phyloP scores from a whole-genome alignment of 805 yeast species.

The Wickerhamomyces bovis region DNA sequence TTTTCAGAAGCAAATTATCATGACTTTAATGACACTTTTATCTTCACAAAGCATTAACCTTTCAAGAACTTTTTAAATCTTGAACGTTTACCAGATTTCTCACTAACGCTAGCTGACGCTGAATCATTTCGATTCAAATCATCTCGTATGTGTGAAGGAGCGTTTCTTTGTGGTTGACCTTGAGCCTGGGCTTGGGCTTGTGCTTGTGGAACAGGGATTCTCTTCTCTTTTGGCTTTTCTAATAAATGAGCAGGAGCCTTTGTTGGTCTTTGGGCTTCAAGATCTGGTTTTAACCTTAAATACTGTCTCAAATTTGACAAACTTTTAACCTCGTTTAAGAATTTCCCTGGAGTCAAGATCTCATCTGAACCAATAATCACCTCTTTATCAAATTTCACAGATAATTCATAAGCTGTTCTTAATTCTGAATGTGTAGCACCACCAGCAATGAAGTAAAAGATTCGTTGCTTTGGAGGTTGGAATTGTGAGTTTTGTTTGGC shows the following conservation, averaged over 20 bases:
- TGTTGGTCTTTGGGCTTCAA: slow-evolving; percentile 24
- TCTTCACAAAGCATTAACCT: slow-evolving; percentile 2
- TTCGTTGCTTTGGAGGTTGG: slow-evolving; percentile 51
- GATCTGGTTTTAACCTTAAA: slow-evolving; percentile 38
- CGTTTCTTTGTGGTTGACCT: slow-evolving; percentile 2
- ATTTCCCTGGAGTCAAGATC: slow-evolving; percentile 47
- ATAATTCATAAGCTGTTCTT: slow-evolving; percentile 66
- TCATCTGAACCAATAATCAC: slow-evolving; percentile 79
- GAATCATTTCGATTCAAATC: background rate
- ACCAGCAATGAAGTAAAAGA: slow-evolving; percentile 81
- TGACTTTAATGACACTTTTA: no score
- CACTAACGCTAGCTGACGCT: slow-evolving; percentile 6
- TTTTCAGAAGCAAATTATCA: background rate
- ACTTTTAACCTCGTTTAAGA: slow-evolving; percentile 33
- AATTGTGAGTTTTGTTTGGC: slow-evolving; percentile 39
- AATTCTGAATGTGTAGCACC: slow-evolving; percentile 84
- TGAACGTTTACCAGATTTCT: slow-evolving; percentile 39
- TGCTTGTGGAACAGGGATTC: slow-evolving; percentile 3
- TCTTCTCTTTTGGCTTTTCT: slow-evolving; percentile 27
- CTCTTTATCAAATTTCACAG: slow-evolving; percentile 57
- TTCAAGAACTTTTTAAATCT: slow-evolving; percentile 43
- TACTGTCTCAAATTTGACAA: slow-evolving; percentile 32
- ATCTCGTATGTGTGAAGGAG: background rate
- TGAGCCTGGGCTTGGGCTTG: slow-evolving; percentile 1
- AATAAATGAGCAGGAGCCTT: slow-evolving; percentile 40